Evolutionary conservation across 352 stramenopile species (phyloP).

Genomic region (Phytophthora chlamydospora): DNA sequence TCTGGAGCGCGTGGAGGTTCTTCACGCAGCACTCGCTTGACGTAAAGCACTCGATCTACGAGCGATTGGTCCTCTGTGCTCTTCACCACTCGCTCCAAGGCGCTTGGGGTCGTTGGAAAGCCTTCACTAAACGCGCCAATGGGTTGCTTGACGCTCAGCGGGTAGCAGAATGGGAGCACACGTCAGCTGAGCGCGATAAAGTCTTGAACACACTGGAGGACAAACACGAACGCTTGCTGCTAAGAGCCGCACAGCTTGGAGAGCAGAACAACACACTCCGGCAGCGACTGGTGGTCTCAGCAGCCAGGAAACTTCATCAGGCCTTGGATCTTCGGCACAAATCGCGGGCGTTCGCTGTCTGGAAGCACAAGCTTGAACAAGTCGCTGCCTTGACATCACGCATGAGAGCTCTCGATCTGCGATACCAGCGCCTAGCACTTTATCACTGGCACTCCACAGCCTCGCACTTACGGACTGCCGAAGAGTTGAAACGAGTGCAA

Average conservation of each 20-base stretch:
- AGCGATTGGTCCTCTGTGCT: constrained; percentile 24
- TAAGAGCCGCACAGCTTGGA: constrained; percentile 17
- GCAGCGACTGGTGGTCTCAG: constrained; percentile 4
- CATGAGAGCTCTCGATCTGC: not conserved
- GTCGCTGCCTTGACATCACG: constrained; percentile 1
- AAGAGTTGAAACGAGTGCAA: constrained; percentile 5
- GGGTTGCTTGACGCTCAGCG: constrained; percentile 17
- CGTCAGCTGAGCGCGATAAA: constrained; percentile 13
- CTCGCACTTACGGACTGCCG: not conserved
- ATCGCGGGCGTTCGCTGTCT: constrained; percentile 13
- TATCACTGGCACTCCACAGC: constrained; percentile 6
- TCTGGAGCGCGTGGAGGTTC: constrained; percentile 17
- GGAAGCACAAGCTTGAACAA: constrained; percentile 18
- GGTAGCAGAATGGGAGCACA: constrained; percentile 12
- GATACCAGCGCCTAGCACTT: constrained; percentile 6
- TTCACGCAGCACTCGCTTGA: constrained; percentile 17
- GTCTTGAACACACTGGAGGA: constrained; percentile 18
- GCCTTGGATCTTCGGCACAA: constrained; percentile 11
- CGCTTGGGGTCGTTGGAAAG: constrained; percentile 24
- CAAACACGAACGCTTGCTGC: constrained; percentile 24
- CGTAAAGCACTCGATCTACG: constrained; percentile 24
- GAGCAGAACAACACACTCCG: constrained; percentile 24
- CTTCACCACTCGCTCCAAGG: constrained; percentile 22
- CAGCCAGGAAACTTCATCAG: constrained; percentile 9
- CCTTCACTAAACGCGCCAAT: constrained; percentile 12